Evolutionary conservation across 768 basidiomycete species (phyloP), one percentile per base, ranked within the genome.

Genomic region (Auriscalpium orientale): DNA sequence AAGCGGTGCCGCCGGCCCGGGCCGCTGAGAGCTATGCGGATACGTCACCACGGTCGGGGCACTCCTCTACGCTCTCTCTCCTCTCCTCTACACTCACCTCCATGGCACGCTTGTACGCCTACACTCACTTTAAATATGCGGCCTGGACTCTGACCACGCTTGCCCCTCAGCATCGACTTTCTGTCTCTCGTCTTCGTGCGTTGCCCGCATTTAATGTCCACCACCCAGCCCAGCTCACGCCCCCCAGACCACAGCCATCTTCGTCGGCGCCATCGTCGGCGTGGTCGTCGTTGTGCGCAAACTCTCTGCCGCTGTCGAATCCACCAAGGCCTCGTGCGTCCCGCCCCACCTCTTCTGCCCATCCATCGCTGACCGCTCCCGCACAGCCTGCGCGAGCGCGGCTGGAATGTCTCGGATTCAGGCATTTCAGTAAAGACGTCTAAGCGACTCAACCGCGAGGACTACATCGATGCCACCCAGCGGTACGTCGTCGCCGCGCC

Each of bases 381-480:
- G 7, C 28, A 4, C 28, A 28, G 84, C 47, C 70, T 89, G 49
- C 81, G 83, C 66, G 70, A 71, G 10, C 75, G 72, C 58, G 87
- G 87, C 8, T 70, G 82, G 49, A 69, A 80, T 34, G 68, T 89
- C 47, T 82, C 84, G 0, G 67, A 74, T n/a, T 71, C 72, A 4
- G 87, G 87, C 4, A 74, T 89, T 12, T 78, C 84, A 0, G 73
- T 89, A 45, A 87, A 85, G 69, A 89, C 85, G 1, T 66, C 74
- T 20, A 78, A 75, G 56, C 75, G 77, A 7, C 77, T 84, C 58
- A 80, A 81, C 57, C 73, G 83, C 43, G 80, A 85, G 53, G 76
- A 79, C 44, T 89, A 89, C 57, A 71, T 89, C 3, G 85, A 88
- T 63, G 84, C 85, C 8, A 88, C 86, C 15, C 87, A 88, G 64